These are phyloP conservation scores for Magnusiomyces starmeri DNA, from an alignment of 1,139 yeast species.

Conservation along the genomic window DNA sequence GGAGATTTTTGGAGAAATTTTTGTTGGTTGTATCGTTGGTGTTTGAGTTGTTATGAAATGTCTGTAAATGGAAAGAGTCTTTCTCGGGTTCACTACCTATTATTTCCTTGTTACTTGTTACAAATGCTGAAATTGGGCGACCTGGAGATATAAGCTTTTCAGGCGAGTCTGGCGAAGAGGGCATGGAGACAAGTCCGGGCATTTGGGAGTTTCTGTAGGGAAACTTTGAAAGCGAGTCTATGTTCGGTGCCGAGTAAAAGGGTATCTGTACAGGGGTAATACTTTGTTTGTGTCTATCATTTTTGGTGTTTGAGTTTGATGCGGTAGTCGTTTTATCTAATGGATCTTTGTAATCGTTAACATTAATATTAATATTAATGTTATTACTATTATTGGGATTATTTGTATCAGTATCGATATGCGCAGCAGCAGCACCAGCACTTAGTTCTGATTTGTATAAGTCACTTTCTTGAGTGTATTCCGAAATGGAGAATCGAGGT, in stretches of 20 bases:
- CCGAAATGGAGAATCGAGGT: not conserved
- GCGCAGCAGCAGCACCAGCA: too few species aligned
- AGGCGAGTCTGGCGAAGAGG: slow-evolving; percentile 2
- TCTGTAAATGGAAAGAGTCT: not conserved
- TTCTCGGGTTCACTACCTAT: not conserved
- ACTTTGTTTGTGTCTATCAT: too few species aligned
- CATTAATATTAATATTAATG: not conserved
- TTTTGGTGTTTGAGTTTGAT: too few species aligned
- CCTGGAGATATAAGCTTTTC: not conserved
- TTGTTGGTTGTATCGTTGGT: not conserved
- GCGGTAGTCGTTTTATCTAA: too few species aligned
- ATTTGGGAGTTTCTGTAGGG: slow-evolving; percentile 9
- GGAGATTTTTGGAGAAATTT: too few species aligned
- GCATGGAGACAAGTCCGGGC: slow-evolving; percentile 2
- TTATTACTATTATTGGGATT: not conserved
- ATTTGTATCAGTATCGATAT: not conserved
- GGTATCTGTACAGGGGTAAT: slow-evolving; percentile 5
- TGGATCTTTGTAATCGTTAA: not conserved
- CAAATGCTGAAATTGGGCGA: not conserved
- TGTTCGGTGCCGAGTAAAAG: slow-evolving; percentile 3
- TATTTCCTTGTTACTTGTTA: not conserved
- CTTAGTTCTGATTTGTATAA: too few species aligned
- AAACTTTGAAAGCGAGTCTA: slow-evolving; percentile 8
- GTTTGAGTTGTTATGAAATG: not conserved
- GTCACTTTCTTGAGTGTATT: too few species aligned